A percentile compares a stretch with the other conserved stretches of the same genome.
phyloP scores from a whole-genome alignment of 208 protist species.

The Eutreptiella sp. region DNA sequence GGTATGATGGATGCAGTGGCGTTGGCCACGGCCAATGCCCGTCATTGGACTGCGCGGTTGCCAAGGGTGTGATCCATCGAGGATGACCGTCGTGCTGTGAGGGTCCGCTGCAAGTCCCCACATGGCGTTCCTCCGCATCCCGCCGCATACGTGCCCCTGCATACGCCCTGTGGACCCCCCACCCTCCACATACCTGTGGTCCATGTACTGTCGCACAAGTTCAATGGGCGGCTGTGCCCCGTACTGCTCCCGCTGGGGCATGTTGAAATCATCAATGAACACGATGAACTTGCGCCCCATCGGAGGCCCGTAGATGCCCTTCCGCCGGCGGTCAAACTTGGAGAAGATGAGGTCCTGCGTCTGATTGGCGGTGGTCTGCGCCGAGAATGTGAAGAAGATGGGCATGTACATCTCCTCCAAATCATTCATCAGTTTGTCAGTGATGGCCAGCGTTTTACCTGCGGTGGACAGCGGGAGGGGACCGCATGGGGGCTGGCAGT shows the following conservation, averaged over 20 bases:
- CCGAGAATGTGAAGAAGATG: constrained; percentile 94
- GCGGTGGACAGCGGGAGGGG: too few species aligned
- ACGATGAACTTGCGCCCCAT: constrained; percentile 92
- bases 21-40: too few species aligned
- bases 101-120: too few species aligned
- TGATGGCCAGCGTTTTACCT: constrained; percentile 92
- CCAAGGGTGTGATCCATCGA: too few species aligned
- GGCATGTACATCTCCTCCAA: constrained; percentile 88
- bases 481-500: too few species aligned
- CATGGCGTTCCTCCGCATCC: too few species aligned
- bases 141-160: too few species aligned
- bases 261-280: constrained; percentile 98
- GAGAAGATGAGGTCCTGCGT: constrained; percentile 95
- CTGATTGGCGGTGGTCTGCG: constrained; percentile 92
- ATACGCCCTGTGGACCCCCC: too few species aligned
- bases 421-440: constrained; percentile 83
- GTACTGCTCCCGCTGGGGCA: constrained; percentile 94
- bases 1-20: too few species aligned
- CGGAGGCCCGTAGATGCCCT: constrained; percentile 91
- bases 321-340: constrained; percentile 90
- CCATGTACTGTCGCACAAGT: constrained; percentile 95
- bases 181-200: constrained; percentile 85
- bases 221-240: constrained; percentile 98
- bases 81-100: too few species aligned
- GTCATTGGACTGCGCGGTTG: too few species aligned